Evolutionary conservation across 2,329 filamentous ascomycete species (phyloP).

Genomic region (Torrubiella hemipterigena): DNA sequence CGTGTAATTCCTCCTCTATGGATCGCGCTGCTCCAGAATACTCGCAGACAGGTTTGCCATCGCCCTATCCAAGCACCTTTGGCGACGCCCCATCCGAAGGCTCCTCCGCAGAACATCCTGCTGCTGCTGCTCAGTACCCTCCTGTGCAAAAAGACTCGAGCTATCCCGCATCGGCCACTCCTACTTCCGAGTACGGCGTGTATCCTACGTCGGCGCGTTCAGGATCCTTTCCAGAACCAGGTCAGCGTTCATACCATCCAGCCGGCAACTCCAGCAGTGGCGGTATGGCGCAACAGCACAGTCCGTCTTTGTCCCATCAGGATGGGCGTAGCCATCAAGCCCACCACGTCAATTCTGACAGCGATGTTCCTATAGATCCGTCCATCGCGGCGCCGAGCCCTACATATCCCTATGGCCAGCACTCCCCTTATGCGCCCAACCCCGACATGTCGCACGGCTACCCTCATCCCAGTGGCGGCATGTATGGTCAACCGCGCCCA

Average conservation of each 20-base stretch:
- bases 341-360: constrained; percentile 81
- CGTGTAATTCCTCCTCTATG: constrained; percentile 33
- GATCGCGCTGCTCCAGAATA: constrained; percentile 60
- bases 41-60: constrained; percentile 79
- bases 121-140: constrained; percentile 89
- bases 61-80: constrained; percentile 55
- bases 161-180: constrained; percentile 69
- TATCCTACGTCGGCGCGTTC: constrained; percentile 67
- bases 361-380: constrained; percentile 97
- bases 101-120: constrained; percentile 77
- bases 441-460: constrained; percentile 81
- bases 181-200: constrained; percentile 78
- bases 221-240: constrained; percentile 76
- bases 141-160: constrained; percentile 69
- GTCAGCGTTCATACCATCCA: constrained; percentile 74
- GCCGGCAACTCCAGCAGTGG: constrained; percentile 61
- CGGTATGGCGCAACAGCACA: constrained; percentile 97
- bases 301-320: constrained; percentile 86
- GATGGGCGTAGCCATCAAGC: constrained; percentile 70
- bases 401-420: constrained; percentile 71
- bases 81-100: constrained; percentile 72
- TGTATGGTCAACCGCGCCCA: constrained; percentile 60
- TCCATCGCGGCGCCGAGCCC: constrained; percentile 90
- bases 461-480: constrained; percentile 45
- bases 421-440: constrained; percentile 75